Conservation (phyloP, 2,329 filamentous ascomycete species). For the Xylaria sp. region DNA sequence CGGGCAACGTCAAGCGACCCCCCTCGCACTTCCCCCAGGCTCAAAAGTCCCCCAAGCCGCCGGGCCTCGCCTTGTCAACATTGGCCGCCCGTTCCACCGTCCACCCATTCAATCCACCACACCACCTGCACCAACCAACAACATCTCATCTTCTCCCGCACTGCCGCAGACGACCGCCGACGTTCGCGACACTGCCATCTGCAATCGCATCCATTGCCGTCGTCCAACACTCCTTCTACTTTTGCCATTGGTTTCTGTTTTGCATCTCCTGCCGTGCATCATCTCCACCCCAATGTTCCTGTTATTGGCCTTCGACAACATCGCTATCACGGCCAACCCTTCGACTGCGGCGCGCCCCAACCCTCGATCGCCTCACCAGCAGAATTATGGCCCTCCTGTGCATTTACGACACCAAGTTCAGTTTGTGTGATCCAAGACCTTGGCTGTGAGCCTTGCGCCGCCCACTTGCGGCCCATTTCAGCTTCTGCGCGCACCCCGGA, state of each 20-base stretch:
- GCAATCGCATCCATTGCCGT: constrained; percentile 31
- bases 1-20: not conserved
- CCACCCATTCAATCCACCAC: constrained; percentile 12
- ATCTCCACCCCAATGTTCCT: constrained; percentile 47
- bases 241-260: constrained; percentile 29
- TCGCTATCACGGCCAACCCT: constrained; percentile 41
- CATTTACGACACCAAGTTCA: constrained; percentile 41
- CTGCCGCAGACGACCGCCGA: constrained; percentile 32
- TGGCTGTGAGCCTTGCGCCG: constrained; percentile 46
- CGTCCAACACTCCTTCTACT: constrained; percentile 8
- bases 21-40: not conserved
- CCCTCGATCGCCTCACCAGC: constrained; percentile 37
- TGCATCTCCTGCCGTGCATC: constrained; percentile 6
- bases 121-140: constrained; percentile 1
- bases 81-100: not conserved
- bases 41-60: constrained; percentile 1
- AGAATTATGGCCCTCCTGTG: constrained; percentile 49
- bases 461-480: constrained; percentile 34
- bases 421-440: constrained; percentile 48
- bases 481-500: constrained; percentile 38
- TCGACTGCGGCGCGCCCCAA: constrained; percentile 39
- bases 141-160: constrained; percentile 25
- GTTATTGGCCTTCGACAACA: constrained; percentile 40
- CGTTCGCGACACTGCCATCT: constrained; percentile 35
- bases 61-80: constrained; percentile 6